A percentile compares a stretch with the other conserved stretches of the same genome.
Evolutionary conservation across 2,329 filamentous ascomycete species (phyloP).

Genomic region (Fusarium sp.): DNA sequence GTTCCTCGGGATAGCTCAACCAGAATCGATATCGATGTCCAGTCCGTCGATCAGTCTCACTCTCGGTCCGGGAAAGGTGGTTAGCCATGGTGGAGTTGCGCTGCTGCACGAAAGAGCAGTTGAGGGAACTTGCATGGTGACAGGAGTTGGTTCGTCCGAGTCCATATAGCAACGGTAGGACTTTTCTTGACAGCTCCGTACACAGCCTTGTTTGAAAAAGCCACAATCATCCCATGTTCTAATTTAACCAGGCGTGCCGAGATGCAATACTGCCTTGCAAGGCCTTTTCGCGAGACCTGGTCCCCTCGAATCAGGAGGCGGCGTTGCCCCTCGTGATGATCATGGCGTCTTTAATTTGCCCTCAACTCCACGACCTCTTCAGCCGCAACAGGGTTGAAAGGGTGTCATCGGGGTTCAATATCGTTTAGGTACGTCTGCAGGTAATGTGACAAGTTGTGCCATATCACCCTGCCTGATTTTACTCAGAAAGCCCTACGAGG

Average conservation of each 20-base stretch:
- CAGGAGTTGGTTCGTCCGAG: not conserved
- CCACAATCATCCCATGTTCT: not conserved
- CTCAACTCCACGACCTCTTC: not conserved
- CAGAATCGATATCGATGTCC: conserved; percentile 11
- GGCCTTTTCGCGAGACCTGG: not conserved
- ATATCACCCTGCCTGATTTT: not conserved
- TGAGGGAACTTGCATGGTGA: not conserved
- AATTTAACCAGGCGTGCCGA: not conserved
- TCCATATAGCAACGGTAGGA: not conserved
- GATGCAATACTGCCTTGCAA: not conserved
- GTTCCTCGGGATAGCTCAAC: conserved; percentile 13
- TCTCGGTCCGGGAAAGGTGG: not conserved
- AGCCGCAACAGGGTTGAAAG: not conserved
- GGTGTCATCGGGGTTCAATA: not conserved
- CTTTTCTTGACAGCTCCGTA: not conserved
- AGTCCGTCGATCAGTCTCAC: not conserved
- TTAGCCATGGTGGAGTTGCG: conserved; percentile 3
- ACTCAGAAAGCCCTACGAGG: not conserved
- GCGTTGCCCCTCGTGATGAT: conserved; percentile 7
- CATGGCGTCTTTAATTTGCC: not conserved
- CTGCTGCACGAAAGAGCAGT: not conserved
- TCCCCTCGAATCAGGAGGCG: conserved; percentile 17
- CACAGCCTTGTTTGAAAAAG: conserved; percentile 2
- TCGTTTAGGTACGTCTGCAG: not conserved
- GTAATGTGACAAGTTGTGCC: not conserved